Conservation (phyloP, 805 yeast species). For the Candida palmyrensis region DNA sequence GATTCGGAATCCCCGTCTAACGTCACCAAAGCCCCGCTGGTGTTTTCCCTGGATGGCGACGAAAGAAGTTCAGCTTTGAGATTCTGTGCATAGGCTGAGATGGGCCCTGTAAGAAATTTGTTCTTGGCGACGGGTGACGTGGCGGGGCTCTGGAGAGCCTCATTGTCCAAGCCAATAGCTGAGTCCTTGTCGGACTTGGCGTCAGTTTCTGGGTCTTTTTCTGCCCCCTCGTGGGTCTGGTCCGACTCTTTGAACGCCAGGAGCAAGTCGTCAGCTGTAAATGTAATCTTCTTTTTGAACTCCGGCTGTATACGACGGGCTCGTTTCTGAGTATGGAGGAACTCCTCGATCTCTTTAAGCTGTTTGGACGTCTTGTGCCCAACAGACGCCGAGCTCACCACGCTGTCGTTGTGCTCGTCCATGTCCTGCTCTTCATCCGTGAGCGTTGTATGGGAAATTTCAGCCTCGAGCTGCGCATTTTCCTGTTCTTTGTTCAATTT, state of each 20-base stretch:
- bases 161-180: conserved; percentile 1
- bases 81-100: conserved; percentile 30
- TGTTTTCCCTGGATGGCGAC: conserved; percentile 18
- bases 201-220: conserved; percentile 11
- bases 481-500: conserved; percentile 12
- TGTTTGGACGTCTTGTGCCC: conserved; percentile 18
- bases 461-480: conserved; percentile 22
- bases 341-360: conserved; percentile 26
- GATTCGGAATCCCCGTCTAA: conserved; percentile 22
- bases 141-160: conserved; percentile 21
- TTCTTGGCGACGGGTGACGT: conserved; percentile 23
- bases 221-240: no score
- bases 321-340: conserved; percentile 30
- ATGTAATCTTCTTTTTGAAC: conserved; percentile 18
- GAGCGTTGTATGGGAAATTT: conserved; percentile 25
- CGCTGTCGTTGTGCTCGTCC: conserved; percentile 17
- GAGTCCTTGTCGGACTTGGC: conserved; percentile 9
- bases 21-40: conserved; percentile 10
- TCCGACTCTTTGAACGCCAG: conserved; percentile 29
- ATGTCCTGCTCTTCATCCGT: conserved; percentile 39
- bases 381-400: conserved; percentile 13
- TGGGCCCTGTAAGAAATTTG: conserved; percentile 19
- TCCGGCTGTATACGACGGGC: conserved; percentile 25
- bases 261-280: conserved; percentile 27
- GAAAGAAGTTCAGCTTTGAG: conserved; percentile 21